Evolutionary conservation across 2,329 filamentous ascomycete genomes (phyloP).

Genomic region (Fusarium nygamai): DNA sequence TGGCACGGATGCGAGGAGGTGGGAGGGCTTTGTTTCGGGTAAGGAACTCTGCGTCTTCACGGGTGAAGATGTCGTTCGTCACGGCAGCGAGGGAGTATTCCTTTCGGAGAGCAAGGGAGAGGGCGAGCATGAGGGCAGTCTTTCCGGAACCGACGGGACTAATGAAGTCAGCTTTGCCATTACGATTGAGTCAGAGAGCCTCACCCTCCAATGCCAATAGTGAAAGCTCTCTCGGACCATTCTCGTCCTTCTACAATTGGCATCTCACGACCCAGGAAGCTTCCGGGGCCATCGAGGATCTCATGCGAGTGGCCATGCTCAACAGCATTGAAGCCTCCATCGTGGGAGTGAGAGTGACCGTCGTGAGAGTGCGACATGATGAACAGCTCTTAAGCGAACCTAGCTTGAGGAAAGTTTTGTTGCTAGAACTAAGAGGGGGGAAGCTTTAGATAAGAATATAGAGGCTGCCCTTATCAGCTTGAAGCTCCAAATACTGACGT

Average conservation of each 20-base stretch:
- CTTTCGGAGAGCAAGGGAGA: constrained; percentile 84
- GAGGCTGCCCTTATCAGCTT: constrained; percentile 25
- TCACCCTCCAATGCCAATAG: constrained; percentile 97
- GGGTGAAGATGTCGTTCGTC: constrained; percentile 99
- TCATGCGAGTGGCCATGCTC: constrained; percentile 97
- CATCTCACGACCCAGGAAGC: constrained; percentile 90
- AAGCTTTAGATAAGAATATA: constrained; percentile 15
- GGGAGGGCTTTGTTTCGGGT: constrained; percentile 87
- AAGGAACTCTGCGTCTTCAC: constrained; percentile 97
- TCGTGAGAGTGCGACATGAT: constrained; percentile 64
- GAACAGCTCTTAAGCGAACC: not conserved
- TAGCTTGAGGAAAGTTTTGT: not conserved
- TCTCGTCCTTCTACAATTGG: constrained; percentile 88
- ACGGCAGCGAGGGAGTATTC: constrained; percentile 91
- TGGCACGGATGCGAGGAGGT: constrained; percentile 85
- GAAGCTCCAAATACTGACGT: constrained; percentile 21
- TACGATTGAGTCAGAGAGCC: constrained; percentile 33
- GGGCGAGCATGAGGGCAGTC: constrained; percentile 93
- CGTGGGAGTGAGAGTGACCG: constrained; percentile 66
- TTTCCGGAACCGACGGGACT: constrained; percentile 97
- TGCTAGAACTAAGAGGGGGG: constrained; percentile 2
- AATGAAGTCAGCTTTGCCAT: not conserved
- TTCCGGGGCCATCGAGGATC: constrained; percentile 92
- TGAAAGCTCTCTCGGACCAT: constrained; percentile 91
- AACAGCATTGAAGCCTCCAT: constrained; percentile 61